A percentile compares a stretch with the other conserved stretches of the same genome.
phyloP scores from a whole-genome alignment of 805 yeast genomes.

The Suhomyces sp. region DNA sequence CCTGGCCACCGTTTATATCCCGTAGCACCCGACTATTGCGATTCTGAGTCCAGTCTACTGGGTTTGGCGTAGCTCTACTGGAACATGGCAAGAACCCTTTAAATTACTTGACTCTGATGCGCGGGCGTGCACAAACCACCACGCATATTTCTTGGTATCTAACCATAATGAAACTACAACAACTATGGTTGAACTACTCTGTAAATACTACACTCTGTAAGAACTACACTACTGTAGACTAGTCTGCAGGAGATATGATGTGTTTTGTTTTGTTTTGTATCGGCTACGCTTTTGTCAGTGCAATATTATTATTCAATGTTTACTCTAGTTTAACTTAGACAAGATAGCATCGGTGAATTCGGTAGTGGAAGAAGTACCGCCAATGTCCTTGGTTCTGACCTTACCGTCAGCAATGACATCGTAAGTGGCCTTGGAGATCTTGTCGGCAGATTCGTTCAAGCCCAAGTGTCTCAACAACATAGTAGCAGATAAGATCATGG shows the following conservation, averaged over 20 bases:
- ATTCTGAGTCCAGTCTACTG: background rate
- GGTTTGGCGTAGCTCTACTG: too few species aligned
- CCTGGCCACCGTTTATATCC: too few species aligned
- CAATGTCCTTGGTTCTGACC: slow-evolving; percentile 82
- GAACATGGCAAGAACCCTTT: background rate
- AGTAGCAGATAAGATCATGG: slow-evolving; percentile 87
- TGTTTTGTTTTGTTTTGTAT: too few species aligned
- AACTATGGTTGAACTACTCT: too few species aligned
- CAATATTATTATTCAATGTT: background rate
- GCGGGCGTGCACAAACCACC: background rate
- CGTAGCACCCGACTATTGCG: too few species aligned
- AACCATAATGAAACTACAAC: background rate
- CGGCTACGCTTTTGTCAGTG: background rate
- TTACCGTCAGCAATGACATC: slow-evolving; percentile 87
- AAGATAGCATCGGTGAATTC: slow-evolving; percentile 93
- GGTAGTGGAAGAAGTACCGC: slow-evolving; percentile 85
- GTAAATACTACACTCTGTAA: too few species aligned
- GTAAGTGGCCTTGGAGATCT: slow-evolving; percentile 84
- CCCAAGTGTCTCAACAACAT: slow-evolving; percentile 96
- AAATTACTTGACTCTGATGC: background rate
- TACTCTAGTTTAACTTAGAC: slow-evolving; percentile 50
- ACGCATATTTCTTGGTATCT: background rate
- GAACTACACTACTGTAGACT: background rate
- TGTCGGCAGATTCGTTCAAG: slow-evolving; percentile 77
- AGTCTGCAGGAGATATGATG: too few species aligned